A percentile compares a stretch with the other conserved stretches of the same genome.
phyloP scores from a whole-genome alignment of 495 filamentous ascomycete species.

The Penicillium ochrochloron region DNA sequence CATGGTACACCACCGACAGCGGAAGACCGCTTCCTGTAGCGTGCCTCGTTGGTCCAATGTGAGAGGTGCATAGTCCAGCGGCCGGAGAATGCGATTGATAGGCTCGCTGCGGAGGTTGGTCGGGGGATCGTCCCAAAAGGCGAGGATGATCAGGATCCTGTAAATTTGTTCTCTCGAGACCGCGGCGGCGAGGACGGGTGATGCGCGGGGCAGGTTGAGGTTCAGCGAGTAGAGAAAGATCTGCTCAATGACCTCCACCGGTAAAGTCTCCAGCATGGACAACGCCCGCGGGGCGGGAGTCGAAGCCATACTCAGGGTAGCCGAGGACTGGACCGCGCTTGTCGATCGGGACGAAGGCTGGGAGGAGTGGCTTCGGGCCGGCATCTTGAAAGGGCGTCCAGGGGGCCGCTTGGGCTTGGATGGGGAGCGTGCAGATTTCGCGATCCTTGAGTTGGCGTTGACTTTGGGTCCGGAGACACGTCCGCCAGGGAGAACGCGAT shows the following conservation, averaged over 20 bases:
- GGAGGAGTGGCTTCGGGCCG: slow-evolving; percentile 9
- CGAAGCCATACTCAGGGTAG: not conserved
- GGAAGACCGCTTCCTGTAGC: slow-evolving; percentile 41
- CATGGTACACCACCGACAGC: slow-evolving; percentile 46
- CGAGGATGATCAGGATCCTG: slow-evolving; percentile 42
- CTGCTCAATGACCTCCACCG: slow-evolving; percentile 57
- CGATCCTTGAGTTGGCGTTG: slow-evolving; percentile 3
- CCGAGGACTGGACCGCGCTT: not conserved
- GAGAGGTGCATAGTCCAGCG: slow-evolving; percentile 39
- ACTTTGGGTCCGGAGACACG: not conserved
- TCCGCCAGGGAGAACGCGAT: slow-evolving; percentile 1
- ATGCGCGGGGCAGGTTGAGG: slow-evolving; percentile 50
- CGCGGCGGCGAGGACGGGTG: slow-evolving; percentile 39
- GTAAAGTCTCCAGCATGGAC: slow-evolving; percentile 54
- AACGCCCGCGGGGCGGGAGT: slow-evolving; percentile 29
- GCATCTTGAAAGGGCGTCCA: slow-evolving; percentile 27
- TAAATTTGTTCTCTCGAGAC: slow-evolving; percentile 51
- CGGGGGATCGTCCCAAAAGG: slow-evolving; percentile 43
- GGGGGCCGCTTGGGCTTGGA: slow-evolving; percentile 18
- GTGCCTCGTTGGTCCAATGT: slow-evolving; percentile 23
- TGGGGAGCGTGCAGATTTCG: slow-evolving; percentile 9
- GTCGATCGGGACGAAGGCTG: slow-evolving; percentile 7
- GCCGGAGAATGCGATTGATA: slow-evolving; percentile 37
- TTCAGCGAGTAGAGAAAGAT: slow-evolving; percentile 58
- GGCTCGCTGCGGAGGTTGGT: slow-evolving; percentile 6